Evolutionary conservation across 148 eudicot genomes (phyloP), one percentile per base, ranked within the genome.

Genomic region (Silene uniflora): DNA sequence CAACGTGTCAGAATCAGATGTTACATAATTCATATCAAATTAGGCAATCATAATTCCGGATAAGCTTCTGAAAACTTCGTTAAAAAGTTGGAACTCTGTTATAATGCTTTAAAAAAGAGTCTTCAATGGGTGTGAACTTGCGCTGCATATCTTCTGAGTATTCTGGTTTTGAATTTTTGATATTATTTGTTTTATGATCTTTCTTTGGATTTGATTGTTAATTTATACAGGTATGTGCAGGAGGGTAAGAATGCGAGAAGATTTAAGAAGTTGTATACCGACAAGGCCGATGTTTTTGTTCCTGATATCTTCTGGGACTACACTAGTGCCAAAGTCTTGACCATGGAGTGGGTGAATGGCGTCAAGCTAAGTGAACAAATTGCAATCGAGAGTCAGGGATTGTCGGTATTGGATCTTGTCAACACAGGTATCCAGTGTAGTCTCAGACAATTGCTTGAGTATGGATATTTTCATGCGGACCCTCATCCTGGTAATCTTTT

Each of bases 231-330:
- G 90, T 79, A 77, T 89, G 81, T 92, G 93, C 97, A 95, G 99
- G 99, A 95, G 89, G 99, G 99, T 65, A 89, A 92, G 82, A 95
- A 95, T 81, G 99, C 99, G 19, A 87, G 96, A 89, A 92, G 97
- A 87, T 95, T 95, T 83, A 95, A 87, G 81, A 95, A 95, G 85
- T 80, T 95, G 79, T 95, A 95, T 82, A 97, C 99, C 64, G 99
- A 95, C 84, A 92, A 90, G 84, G 88, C 84, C 83, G 96, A 95
- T 79, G 99, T 95, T 76, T 83, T 92, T 74, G 99, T 95, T 63
- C 99, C 99, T 35, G 99, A 95, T 88, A 92, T 95, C 71, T 95
- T 90, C 44, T 95, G 99, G 99, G 96, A 95, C 65, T 95, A 92
- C 87, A 95, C 99, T 58, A 87, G 97, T 74, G 89, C 84, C 29